These are phyloP conservation scores for Cutaneotrichosporon sp. DNA, from an alignment of 1,284 basidiomycete species.

Conservation along the genomic window DNA sequence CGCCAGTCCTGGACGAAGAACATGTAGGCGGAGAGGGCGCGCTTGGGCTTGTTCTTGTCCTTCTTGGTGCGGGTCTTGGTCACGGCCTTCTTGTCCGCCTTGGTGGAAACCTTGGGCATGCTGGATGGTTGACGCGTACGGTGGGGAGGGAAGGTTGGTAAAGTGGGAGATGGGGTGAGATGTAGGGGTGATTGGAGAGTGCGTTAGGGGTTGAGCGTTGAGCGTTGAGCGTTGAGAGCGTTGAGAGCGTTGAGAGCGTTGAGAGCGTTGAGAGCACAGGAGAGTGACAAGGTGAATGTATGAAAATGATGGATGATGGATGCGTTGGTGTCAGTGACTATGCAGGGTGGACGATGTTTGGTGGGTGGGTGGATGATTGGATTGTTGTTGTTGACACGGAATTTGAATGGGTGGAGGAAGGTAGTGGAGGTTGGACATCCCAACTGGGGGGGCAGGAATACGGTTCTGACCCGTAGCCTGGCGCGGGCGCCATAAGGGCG, in stretches of 20 bases:
- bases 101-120: conserved; percentile 60
- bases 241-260: no score
- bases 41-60: conserved; percentile 47
- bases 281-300: background rate
- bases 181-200: background rate
- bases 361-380: background rate
- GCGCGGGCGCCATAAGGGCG: no score
- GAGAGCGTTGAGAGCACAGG: no score
- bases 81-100: conserved; percentile 66
- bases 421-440: conserved; percentile 1
- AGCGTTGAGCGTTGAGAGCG: no score
- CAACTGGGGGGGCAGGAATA: background rate
- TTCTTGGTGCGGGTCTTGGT: conserved; percentile 54
- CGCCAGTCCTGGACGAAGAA: conserved; percentile 96
- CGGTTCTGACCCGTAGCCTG: background rate
- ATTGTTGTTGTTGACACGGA: conserved; percentile 3
- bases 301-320: background rate
- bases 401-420: conserved; percentile 2
- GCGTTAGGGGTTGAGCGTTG: no score
- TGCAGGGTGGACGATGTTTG: background rate
- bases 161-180: background rate
- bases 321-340: background rate
- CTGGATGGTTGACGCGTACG: conserved; percentile 7
- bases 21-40: conserved; percentile 91
- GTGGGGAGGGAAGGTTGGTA: background rate